These are phyloP conservation scores for Nicotiana knightiana DNA, from an alignment of 257 asterid genomes.

Conservation along the genomic window DNA sequence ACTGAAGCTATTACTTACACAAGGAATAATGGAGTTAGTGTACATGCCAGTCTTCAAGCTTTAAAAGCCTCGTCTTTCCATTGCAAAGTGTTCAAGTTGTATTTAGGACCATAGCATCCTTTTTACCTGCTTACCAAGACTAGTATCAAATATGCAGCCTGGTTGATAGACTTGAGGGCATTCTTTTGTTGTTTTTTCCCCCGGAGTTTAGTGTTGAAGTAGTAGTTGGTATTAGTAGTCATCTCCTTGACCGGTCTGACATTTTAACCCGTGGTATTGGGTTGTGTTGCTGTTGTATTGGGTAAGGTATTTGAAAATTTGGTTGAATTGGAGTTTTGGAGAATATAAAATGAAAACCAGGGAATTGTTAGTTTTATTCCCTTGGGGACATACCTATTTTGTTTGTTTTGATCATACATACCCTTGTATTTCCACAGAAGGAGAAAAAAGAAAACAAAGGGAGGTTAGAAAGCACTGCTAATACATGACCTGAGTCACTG, in stretches of 20 bases:
- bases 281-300: not conserved
- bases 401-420: not conserved
- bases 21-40: not conserved
- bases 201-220: not conserved
- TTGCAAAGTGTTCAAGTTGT: not conserved
- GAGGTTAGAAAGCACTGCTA: not conserved
- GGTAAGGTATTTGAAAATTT: not conserved
- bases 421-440: not conserved
- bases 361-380: not conserved
- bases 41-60: not conserved
- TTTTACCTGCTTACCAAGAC: not conserved
- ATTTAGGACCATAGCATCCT: not conserved
- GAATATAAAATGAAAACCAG: not conserved
- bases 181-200: not conserved
- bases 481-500: not conserved
- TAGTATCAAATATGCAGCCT: not conserved
- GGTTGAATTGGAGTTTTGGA: not conserved
- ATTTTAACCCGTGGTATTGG: not conserved
- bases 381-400: not conserved
- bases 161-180: not conserved
- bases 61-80: not conserved
- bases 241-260: not conserved
- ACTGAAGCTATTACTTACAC: not conserved
- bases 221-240: not conserved
- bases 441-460: not conserved